Evolutionary conservation across 345 rosid species (phyloP).

Genomic region (Ceriops zippeliana): DNA sequence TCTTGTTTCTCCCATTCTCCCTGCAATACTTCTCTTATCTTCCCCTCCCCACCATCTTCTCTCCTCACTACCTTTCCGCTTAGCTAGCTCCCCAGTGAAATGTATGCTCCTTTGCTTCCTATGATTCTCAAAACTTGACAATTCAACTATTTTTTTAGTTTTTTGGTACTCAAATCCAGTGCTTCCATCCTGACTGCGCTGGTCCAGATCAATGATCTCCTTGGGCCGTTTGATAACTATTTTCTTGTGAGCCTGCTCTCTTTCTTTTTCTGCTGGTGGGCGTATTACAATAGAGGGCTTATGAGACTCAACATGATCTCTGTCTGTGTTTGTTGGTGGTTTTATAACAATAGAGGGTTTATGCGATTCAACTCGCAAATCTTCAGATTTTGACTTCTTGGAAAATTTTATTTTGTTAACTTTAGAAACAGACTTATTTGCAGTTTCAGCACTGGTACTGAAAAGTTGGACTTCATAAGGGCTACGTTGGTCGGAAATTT

Average conservation of each 20-base stretch:
- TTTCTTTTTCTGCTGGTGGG: conserved; percentile 67
- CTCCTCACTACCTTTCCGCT: conserved; percentile 58
- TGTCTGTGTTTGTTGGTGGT: conserved; percentile 56
- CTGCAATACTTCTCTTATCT: conserved; percentile 54
- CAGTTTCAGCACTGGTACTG: conserved; percentile 38
- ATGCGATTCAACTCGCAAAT: conserved; percentile 35
- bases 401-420: conserved; percentile 68
- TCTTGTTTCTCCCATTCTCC: conserved; percentile 48
- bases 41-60: conserved; percentile 81
- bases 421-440: conserved; percentile 46
- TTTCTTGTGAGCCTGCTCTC: conserved; percentile 68
- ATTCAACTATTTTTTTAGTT: conserved; percentile 76
- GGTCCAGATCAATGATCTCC: conserved; percentile 67
- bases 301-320: conserved; percentile 56
- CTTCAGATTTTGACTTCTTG: conserved; percentile 61
- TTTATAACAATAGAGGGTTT: conserved; percentile 41
- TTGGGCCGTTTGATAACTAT: conserved; percentile 71
- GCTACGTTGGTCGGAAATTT: conserved; percentile 47
- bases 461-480: conserved; percentile 32
- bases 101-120: conserved; percentile 39
- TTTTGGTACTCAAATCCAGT: conserved; percentile 60
- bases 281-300: conserved; percentile 75
- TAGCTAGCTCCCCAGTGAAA: conserved; percentile 42
- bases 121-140: conserved; percentile 58
- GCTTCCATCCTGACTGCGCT: conserved; percentile 64